These are phyloP conservation scores for Stereum hirsutum DNA, from an alignment of 1,284 basidiomycete genomes.

Conservation along the genomic window DNA sequence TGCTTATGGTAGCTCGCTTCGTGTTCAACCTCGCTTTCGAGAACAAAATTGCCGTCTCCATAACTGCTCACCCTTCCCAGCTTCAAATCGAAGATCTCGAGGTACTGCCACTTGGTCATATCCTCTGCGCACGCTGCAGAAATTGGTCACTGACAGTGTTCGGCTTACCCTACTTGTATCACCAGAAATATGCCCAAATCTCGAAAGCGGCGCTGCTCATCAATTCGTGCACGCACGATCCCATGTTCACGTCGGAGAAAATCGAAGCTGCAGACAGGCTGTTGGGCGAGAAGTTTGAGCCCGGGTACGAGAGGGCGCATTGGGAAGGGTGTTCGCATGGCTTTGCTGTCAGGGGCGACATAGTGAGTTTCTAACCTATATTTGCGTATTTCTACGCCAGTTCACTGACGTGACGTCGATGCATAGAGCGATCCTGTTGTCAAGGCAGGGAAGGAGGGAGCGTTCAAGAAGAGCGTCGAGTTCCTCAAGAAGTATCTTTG, in stretches of 20 bases:
- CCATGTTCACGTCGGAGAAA: slow-evolving; percentile 36
- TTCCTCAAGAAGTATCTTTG: no score
- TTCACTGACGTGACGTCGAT: not conserved
- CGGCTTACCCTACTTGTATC: slow-evolving; percentile 15
- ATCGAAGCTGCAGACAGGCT: slow-evolving; percentile 44
- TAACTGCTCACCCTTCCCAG: slow-evolving; percentile 60
- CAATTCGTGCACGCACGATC: slow-evolving; percentile 50
- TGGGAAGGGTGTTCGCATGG: slow-evolving; percentile 41
- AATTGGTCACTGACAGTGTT: slow-evolving; percentile 48
- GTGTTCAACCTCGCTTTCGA: slow-evolving; percentile 65
- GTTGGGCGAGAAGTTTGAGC: slow-evolving; percentile 40
- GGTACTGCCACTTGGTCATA: slow-evolving; percentile 27
- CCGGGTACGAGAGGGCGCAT: slow-evolving; percentile 33
- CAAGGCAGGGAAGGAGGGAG: slow-evolving; percentile 26
- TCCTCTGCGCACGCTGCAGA: slow-evolving; percentile 62
- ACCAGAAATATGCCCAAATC: slow-evolving; percentile 35
- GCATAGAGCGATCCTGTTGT: slow-evolving; percentile 24
- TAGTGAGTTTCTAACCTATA: slow-evolving; percentile 12
- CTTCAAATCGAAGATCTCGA: slow-evolving; percentile 54
- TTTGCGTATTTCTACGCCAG: not conserved
- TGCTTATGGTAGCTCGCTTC: slow-evolving; percentile 35
- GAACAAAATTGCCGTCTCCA: slow-evolving; percentile 40
- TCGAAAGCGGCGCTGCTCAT: slow-evolving; percentile 51
- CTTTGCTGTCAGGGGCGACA: slow-evolving; percentile 34
- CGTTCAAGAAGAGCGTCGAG: slow-evolving; percentile 25